A percentile compares a stretch with the other conserved stretches of the same genome.
These are phyloP conservation scores for Aspergillus jensenii DNA, from an alignment of 2,329 filamentous ascomycete species.

Conservation along the genomic window DNA sequence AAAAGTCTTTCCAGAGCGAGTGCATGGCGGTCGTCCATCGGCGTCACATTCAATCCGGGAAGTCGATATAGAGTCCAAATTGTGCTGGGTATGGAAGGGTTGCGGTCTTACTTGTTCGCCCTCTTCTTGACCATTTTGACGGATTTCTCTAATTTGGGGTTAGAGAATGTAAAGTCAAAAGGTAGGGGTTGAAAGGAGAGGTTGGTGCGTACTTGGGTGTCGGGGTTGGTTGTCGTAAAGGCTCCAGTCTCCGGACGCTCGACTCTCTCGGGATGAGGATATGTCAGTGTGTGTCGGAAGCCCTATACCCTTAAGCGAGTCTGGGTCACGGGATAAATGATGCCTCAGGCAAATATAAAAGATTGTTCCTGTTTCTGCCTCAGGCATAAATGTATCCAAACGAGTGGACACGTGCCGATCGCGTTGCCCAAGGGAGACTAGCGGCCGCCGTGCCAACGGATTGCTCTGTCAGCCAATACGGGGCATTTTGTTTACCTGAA, in stretches of 20 bases:
- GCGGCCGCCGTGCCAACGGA: conserved; percentile 22
- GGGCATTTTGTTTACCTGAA: conserved; percentile 19
- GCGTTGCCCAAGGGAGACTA: conserved; percentile 15
- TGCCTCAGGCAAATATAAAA: conserved; percentile 12
- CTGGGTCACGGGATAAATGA: conserved; percentile 25
- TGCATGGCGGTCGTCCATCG: conserved; percentile 7
- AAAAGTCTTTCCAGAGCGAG: conserved; percentile 1
- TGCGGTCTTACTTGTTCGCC: conserved; percentile 65
- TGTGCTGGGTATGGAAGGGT: conserved; percentile 27
- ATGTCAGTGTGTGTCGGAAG: conserved; percentile 37
- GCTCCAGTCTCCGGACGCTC: conserved; percentile 36
- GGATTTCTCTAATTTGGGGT: conserved; percentile 43
- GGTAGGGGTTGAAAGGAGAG: conserved; percentile 20
- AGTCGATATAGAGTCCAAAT: conserved; percentile 22
- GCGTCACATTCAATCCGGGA: conserved; percentile 10
- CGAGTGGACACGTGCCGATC: conserved; percentile 12
- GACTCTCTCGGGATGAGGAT: conserved; percentile 33
- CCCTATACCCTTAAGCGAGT: conserved; percentile 43
- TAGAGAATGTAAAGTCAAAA: conserved; percentile 27
- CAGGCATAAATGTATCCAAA: conserved; percentile 8
- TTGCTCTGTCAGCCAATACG: conserved; percentile 25
- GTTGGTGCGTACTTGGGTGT: conserved; percentile 40
- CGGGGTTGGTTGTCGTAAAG: conserved; percentile 41
- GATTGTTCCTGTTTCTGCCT: conserved; percentile 5
- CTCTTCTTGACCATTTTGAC: conserved; percentile 75